These are phyloP conservation scores for Biscogniauxia marginata DNA, from an alignment of 2,329 filamentous ascomycete genomes.

Conservation along the genomic window DNA sequence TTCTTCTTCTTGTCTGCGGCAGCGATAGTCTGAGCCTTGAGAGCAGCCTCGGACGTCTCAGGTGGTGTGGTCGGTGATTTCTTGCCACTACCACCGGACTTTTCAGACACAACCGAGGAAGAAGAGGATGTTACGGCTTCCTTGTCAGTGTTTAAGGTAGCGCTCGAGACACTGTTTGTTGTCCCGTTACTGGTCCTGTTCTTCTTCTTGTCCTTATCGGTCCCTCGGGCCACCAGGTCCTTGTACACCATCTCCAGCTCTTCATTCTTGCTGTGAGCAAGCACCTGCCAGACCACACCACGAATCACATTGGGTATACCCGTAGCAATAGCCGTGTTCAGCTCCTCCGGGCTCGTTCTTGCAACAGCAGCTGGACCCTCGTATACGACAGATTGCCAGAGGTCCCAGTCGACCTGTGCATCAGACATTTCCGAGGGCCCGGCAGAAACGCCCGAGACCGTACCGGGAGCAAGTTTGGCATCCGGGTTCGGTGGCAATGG, in stretches of 20 bases:
- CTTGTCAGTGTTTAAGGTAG: constrained; percentile 58
- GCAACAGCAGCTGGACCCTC: constrained; percentile 88
- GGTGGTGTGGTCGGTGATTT: constrained; percentile 56
- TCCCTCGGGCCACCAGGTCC: constrained; percentile 76
- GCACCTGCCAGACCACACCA: constrained; percentile 97
- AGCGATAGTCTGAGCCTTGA: constrained; percentile 63
- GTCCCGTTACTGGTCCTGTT: constrained; percentile 57
- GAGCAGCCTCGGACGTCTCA: constrained; percentile 63
- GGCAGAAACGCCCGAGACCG: constrained; percentile 75
- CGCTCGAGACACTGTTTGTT: constrained; percentile 49
- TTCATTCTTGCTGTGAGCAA: constrained; percentile 92
- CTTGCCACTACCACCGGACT: constrained; percentile 59
- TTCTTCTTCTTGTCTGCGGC: constrained; percentile 72
- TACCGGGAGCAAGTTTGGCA: constrained; percentile 75
- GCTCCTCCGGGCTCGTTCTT: constrained; percentile 81
- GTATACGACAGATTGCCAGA: constrained; percentile 96
- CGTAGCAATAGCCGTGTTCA: constrained; percentile 86
- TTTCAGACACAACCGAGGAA: constrained; percentile 79
- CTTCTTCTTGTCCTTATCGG: constrained; percentile 73
- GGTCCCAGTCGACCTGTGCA: constrained; percentile 90
- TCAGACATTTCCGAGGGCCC: constrained; percentile 71
- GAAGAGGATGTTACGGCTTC: constrained; percentile 73
- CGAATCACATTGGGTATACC: constrained; percentile 94
- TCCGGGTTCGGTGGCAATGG: constrained; percentile 65
- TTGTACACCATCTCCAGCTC: constrained; percentile 85